phyloP scores from a whole-genome alignment of 805 yeast species.

The Candida rishiriensis region DNA sequence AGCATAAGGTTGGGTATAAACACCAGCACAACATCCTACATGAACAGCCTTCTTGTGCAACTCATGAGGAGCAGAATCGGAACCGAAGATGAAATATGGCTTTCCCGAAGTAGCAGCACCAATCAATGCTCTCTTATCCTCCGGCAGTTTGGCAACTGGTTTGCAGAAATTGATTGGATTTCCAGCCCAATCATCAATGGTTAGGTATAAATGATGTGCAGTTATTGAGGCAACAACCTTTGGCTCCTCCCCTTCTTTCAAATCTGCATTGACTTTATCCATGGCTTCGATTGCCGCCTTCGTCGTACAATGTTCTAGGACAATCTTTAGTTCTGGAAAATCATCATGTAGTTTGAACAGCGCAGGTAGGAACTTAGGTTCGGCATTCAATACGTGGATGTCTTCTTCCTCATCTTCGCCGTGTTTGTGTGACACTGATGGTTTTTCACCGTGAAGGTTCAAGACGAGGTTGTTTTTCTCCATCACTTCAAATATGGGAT shows the following conservation, averaged over 20 bases:
- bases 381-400: slow-evolving; percentile 91
- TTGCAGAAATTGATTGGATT: slow-evolving; percentile 93
- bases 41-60: slow-evolving; percentile 69
- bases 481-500: slow-evolving; percentile 88
- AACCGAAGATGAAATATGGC: slow-evolving; percentile 92
- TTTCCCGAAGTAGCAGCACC: slow-evolving; percentile 89
- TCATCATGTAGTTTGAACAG: slow-evolving; percentile 68
- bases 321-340: slow-evolving; percentile 82
- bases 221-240: slow-evolving; percentile 90
- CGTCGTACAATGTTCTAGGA: slow-evolving; percentile 94
- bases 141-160: slow-evolving; percentile 94
- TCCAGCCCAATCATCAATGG: slow-evolving; percentile 96
- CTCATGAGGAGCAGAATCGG: slow-evolving; percentile 98
- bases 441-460: slow-evolving; percentile 95
- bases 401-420: slow-evolving; percentile 45
- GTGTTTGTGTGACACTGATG: slow-evolving; percentile 39
- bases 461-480: slow-evolving; percentile 71
- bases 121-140: slow-evolving; percentile 74
- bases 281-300: slow-evolving; percentile 81
- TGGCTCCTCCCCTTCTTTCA: slow-evolving; percentile 30
- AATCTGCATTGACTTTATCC: slow-evolving; percentile 53
- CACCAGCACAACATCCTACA: slow-evolving; percentile 95
- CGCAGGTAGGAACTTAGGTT: slow-evolving; percentile 87
- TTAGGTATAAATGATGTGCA: slow-evolving; percentile 87
- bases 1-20: slow-evolving; percentile 82